These are phyloP conservation scores for Penicillium glabrum DNA, from an alignment of 2,329 filamentous ascomycete genomes.

Conservation along the genomic window DNA sequence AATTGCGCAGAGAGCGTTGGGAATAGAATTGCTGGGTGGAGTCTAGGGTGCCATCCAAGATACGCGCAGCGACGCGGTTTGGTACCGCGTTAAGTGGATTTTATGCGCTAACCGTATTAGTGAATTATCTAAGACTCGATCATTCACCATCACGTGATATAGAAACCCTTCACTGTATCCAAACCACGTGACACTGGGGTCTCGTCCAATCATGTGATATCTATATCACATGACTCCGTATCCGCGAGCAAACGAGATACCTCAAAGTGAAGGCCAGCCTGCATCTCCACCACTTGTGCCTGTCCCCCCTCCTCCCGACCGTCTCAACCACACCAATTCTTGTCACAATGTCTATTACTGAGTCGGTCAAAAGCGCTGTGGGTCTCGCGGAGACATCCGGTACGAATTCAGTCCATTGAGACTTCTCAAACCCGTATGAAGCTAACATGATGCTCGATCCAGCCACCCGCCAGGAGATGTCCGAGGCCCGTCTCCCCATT, in stretches of 20 bases:
- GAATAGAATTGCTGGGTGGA: constrained; percentile 30
- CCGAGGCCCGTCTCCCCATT: constrained; percentile 81
- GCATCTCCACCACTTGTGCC: neutral
- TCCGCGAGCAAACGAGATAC: constrained; percentile 26
- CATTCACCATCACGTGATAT: neutral
- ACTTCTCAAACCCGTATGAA: constrained; percentile 10
- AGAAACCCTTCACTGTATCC: too few relatives aligned
- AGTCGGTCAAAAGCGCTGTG: constrained; percentile 50
- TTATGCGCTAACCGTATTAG: constrained; percentile 25
- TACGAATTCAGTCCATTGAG: constrained; percentile 33
- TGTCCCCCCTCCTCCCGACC: neutral
- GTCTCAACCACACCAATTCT: constrained; percentile 3
- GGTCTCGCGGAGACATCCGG: constrained; percentile 44
- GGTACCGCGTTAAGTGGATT: constrained; percentile 42
- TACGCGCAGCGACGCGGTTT: constrained; percentile 35
- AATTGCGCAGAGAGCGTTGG: constrained; percentile 23
- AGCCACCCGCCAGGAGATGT: constrained; percentile 77
- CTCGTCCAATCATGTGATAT: constrained; percentile 19
- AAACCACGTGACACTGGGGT: constrained; percentile 15
- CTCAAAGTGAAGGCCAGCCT: neutral
- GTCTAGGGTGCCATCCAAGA: constrained; percentile 23
- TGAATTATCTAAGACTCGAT: neutral
- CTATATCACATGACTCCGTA: constrained; percentile 2
- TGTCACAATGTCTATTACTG: constrained; percentile 47
- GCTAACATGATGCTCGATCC: constrained; percentile 13